Base-by-base conservation (phyloP, 148 eudicot species). In the Rhododendron vialii region DNA sequence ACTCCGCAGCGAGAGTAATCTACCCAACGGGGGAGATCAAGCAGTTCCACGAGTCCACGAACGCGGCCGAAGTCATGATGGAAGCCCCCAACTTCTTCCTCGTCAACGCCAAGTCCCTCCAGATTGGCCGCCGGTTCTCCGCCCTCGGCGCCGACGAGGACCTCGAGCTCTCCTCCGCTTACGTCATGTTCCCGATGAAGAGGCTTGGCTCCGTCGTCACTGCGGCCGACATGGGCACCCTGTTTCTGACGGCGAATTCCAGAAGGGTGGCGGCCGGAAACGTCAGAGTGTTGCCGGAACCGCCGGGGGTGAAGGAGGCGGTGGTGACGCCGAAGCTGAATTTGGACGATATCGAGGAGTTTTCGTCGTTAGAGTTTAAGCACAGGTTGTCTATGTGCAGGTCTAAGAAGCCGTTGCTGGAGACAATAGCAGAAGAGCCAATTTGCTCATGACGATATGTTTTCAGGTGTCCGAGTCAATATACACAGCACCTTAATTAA, bases 351-450 rank as follows among this genome's bases (percentile, higher is more conserved):
- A 77, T 93, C 28, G 96, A 95, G 30, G 98, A 93, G 85, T 84
- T 90, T 51, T 90, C 88, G 43, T 53, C 85, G 82, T 80, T 90
- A 81, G 99, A 93, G 90, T 89, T 92, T 57, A 84, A 63, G 89
- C 92, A 88, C 33, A 86, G 96, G 86, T 22, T 90, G 89, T 91
- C 95, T 4, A 55, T 89, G 86, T 89, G 93, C 85, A 89, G 99
- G 88, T 94, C 98, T 3, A 97, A 92, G 98, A 94, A 93, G 90
- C 99, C 99, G 7, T 81, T 91, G 88, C 89, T 97, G 79, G 98
- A 97, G 83, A 97, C 99, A 3, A 97, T 97, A 61, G 93, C 84
- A 12, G 99, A 97, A 91, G 99, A 97, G 77, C 95, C 98, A 24
- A 84, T 89, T 83, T 87, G 76, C 65, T 86, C 80, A 18, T 20